Percentiles rank a stretch among this genome's conserved stretches.
Conservation (phyloP, 768 basidiomycete species). For the Termitomyces sp. region DNA sequence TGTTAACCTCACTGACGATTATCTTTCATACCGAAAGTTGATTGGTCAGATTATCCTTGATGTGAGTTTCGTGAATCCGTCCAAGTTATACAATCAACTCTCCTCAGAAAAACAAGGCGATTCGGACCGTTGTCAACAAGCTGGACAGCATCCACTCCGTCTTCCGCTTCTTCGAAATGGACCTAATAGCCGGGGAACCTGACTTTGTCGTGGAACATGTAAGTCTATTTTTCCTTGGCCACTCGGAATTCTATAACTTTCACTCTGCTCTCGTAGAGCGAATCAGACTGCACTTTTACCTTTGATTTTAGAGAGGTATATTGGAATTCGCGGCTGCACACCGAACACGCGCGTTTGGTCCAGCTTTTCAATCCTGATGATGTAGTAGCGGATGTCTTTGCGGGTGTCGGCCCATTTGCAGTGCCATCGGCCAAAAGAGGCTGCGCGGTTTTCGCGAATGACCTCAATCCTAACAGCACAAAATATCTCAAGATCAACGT, state of each 20-base stretch:
- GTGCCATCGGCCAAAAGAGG: conserved; percentile 92
- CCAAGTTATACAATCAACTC: not conserved
- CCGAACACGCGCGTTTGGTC: conserved; percentile 88
- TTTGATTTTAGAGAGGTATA: conserved; percentile 97
- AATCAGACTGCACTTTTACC: conserved; percentile 81
- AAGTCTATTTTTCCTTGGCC: conserved; percentile 9
- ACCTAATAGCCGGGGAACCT: conserved; percentile 87
- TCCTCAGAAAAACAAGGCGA: conserved; percentile 75
- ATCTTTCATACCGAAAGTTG: conserved; percentile 84
- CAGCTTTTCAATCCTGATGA: conserved; percentile 67
- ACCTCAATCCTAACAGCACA: conserved; percentile 87
- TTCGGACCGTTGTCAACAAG: conserved; percentile 95
- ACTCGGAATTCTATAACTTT: not conserved
- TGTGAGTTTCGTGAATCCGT: conserved; percentile 41
- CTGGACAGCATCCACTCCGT: conserved; percentile 78
- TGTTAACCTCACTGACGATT: conserved; percentile 86
- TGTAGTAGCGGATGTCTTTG: conserved; percentile 90
- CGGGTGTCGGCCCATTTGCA: conserved; percentile 96
- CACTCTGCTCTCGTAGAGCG: conserved; percentile 48
- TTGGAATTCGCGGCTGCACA: conserved; percentile 95
- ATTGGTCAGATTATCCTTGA: conserved; percentile 94
- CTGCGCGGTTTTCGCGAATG: conserved; percentile 87
- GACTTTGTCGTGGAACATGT: conserved; percentile 88
- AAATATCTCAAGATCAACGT: conserved; percentile 77
- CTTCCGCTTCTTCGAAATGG: conserved; percentile 97